A percentile compares a stretch with the other conserved stretches of the same genome.
Evolutionary conservation across 1,284 basidiomycete species (phyloP).

Genomic region (Papiliotrema terrestris): DNA sequence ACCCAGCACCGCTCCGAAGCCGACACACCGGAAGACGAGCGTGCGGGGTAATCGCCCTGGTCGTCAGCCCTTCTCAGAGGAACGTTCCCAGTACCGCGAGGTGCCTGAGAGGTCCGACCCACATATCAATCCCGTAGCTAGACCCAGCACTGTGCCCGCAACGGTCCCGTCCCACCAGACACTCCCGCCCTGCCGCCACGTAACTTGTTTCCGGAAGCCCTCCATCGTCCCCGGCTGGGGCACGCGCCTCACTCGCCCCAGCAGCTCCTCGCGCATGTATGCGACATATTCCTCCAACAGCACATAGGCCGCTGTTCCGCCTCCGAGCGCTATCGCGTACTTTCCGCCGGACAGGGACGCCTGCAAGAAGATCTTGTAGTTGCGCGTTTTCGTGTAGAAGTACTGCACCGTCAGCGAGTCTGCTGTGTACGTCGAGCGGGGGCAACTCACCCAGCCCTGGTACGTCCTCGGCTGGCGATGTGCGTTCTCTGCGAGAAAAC

Average conservation of each 20-base stretch:
- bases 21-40: constrained; percentile 29
- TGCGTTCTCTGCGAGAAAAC: constrained; percentile 49
- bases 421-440: too few relatives aligned
- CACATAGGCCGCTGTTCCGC: constrained; percentile 33
- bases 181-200: constrained; percentile 34
- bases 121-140: constrained; percentile 34
- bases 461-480: constrained; percentile 46
- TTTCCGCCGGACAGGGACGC: constrained; percentile 31
- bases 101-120: constrained; percentile 14
- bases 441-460: constrained; percentile 46
- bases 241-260: constrained; percentile 2
- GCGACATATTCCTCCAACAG: constrained; percentile 40
- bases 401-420: constrained; percentile 26
- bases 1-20: constrained; percentile 38
- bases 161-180: constrained; percentile 41
- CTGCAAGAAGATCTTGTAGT: constrained; percentile 44
- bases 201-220: constrained; percentile 12
- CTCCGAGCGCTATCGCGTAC: constrained; percentile 35
- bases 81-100: not conserved
- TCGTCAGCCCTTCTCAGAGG: not conserved
- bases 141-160: constrained; percentile 36
- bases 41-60: constrained; percentile 42
- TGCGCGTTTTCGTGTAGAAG: constrained; percentile 49
- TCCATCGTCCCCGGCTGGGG: constrained; percentile 1
- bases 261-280: constrained; percentile 28